phyloP scores from a whole-genome alignment of 345 rosid genomes.

The Eucalyptus sideroxylon region DNA sequence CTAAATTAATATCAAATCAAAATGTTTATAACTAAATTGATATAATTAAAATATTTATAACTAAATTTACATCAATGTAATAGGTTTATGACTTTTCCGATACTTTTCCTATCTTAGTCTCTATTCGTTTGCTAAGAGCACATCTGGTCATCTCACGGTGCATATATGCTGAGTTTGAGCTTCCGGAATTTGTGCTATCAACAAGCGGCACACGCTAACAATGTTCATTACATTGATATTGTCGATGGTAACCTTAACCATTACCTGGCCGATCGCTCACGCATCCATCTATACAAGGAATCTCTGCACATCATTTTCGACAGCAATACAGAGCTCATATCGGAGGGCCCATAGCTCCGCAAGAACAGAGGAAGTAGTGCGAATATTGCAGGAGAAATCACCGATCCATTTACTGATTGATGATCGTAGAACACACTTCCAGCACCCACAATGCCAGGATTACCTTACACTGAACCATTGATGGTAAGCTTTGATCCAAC shows the following conservation, averaged over 20 bases:
- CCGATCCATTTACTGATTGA: background rate
- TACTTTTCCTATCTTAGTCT: rapidly evolving
- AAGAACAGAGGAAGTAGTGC: background rate
- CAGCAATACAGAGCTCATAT: background rate
- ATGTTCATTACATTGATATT: background rate
- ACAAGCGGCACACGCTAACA: background rate
- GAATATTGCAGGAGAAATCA: background rate
- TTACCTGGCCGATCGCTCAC: background rate
- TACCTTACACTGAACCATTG: background rate
- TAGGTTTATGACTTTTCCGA: rapidly evolving
- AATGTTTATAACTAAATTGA: too few relatives aligned
- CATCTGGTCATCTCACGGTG: background rate
- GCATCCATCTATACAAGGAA: background rate
- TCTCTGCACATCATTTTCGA: background rate
- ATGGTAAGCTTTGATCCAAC: background rate
- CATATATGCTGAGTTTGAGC: background rate
- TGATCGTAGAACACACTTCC: background rate
- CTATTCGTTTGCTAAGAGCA: background rate
- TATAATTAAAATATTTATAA: rapidly evolving
- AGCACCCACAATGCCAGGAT: background rate
- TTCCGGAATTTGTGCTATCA: background rate
- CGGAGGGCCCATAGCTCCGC: background rate
- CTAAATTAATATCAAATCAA: too few relatives aligned
- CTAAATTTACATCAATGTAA: too few relatives aligned
- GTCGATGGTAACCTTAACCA: background rate